A percentile compares a stretch with the other conserved stretches of the same genome.
Evolutionary conservation across 202 grass and related monocot genomes (phyloP).

Genomic region (Elaeis oleifera): DNA sequence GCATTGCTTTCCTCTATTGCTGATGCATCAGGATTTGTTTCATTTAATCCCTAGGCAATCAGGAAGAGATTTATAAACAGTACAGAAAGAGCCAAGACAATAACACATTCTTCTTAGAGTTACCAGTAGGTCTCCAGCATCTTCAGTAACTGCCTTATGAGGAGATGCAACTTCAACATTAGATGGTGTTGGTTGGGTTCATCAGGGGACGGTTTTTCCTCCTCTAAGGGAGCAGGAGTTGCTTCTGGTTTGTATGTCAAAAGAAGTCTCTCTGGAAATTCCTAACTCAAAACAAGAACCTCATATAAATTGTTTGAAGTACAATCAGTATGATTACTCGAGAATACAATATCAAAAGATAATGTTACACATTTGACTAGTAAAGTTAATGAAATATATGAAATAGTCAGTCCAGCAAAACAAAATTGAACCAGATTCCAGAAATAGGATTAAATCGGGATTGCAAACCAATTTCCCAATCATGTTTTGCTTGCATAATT

Average conservation of each 20-base stretch:
- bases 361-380: too few relatives aligned
- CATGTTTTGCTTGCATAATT: too few relatives aligned
- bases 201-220: slow-evolving; percentile 46
- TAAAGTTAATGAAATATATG: too few relatives aligned
- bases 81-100: slow-evolving; percentile 11
- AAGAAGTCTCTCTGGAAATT: slow-evolving; percentile 89
- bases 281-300: slow-evolving; percentile 39
- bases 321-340: too few relatives aligned
- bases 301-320: neutral
- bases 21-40: slow-evolving; percentile 48
- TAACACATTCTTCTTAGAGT: slow-evolving; percentile 15
- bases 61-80: slow-evolving; percentile 5
- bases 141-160: slow-evolving; percentile 29
- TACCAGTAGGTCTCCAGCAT: slow-evolving; percentile 81
- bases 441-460: too few relatives aligned
- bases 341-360: too few relatives aligned
- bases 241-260: slow-evolving; percentile 77
- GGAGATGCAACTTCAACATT: slow-evolving; percentile 34
- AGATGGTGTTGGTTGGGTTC: slow-evolving; percentile 29
- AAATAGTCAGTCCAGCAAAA: too few relatives aligned
- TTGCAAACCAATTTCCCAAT: too few relatives aligned
- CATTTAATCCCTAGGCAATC: slow-evolving; percentile 55
- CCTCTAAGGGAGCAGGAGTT: slow-evolving; percentile 27
- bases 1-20: slow-evolving; percentile 78
- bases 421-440: too few relatives aligned